Evolutionary conservation across 768 basidiomycete species (phyloP).

Genomic region (Mycena vitilis): DNA sequence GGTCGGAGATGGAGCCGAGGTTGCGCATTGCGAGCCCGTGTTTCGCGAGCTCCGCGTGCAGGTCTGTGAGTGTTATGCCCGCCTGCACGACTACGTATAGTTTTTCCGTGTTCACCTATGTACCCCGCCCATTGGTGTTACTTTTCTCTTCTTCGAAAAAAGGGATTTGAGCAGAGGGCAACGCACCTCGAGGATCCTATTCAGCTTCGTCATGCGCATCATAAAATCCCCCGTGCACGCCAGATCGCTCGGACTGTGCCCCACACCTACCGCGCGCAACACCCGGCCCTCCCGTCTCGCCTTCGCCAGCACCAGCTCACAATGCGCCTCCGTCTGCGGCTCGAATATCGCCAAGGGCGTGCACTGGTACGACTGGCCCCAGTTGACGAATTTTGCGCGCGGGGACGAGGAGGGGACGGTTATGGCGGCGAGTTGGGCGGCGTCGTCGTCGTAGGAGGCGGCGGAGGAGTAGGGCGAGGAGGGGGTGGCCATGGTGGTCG

Average conservation of each 20-base stretch:
- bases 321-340: slow-evolving; percentile 78
- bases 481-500: slow-evolving; percentile 5
- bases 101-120: slow-evolving; percentile 79
- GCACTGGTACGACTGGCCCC: slow-evolving; percentile 86
- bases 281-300: slow-evolving; percentile 78
- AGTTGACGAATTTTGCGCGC: slow-evolving; percentile 64
- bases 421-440: slow-evolving; percentile 65
- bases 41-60: slow-evolving; percentile 75
- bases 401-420: slow-evolving; percentile 58
- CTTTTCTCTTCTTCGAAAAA: slow-evolving; percentile 16
- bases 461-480: neutral
- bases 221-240: slow-evolving; percentile 92
- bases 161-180: neutral
- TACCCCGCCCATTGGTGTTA: slow-evolving; percentile 11
- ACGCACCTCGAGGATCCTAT: slow-evolving; percentile 82
- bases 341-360: slow-evolving; percentile 79
- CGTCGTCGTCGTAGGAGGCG: slow-evolving; percentile 33
- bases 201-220: slow-evolving; percentile 82
- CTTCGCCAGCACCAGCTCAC: slow-evolving; percentile 81
- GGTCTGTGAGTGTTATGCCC: slow-evolving; percentile 81
- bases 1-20: slow-evolving; percentile 97
- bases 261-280: slow-evolving; percentile 87
- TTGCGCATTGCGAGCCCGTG: slow-evolving; percentile 88
- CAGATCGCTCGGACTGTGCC: slow-evolving; percentile 95
- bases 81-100: slow-evolving; percentile 77